Conservation (phyloP, 805 yeast genomes). For the Yamadazyma akitaensis region DNA sequence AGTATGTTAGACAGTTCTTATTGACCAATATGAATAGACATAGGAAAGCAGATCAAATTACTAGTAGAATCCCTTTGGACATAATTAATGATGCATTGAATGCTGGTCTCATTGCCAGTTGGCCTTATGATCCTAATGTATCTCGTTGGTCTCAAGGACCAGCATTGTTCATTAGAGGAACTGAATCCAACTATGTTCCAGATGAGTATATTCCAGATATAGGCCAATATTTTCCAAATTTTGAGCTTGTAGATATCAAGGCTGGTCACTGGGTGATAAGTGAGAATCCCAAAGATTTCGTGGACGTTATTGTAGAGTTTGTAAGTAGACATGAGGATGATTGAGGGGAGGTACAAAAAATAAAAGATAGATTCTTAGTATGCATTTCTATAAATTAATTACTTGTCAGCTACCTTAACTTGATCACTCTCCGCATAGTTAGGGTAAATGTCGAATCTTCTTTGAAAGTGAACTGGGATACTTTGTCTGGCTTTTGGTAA, state of each 20-base stretch:
- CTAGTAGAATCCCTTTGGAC: slow-evolving; percentile 67
- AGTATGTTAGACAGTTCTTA: slow-evolving; percentile 70
- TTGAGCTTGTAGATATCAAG: slow-evolving; percentile 68
- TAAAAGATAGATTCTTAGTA: background rate
- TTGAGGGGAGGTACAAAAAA: background rate
- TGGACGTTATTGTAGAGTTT: slow-evolving; percentile 59
- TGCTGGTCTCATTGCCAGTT: slow-evolving; percentile 64
- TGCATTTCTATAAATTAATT: slow-evolving; percentile 1
- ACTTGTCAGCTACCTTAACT: slow-evolving; percentile 27
- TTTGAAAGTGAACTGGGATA: slow-evolving; percentile 43
- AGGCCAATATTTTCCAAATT: slow-evolving; percentile 74
- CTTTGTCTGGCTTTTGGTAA: slow-evolving; percentile 40
- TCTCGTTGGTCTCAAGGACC: slow-evolving; percentile 63
- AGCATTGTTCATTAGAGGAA: slow-evolving; percentile 74
- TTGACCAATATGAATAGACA: slow-evolving; percentile 61
- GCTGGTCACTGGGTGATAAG: slow-evolving; percentile 93
- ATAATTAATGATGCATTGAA: slow-evolving; percentile 63
- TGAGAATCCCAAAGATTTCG: slow-evolving; percentile 78
- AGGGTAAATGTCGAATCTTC: slow-evolving; percentile 41
- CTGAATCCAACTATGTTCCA: slow-evolving; percentile 70
- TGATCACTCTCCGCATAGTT: slow-evolving; percentile 31
- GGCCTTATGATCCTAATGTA: slow-evolving; percentile 63
- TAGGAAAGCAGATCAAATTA: slow-evolving; percentile 35
- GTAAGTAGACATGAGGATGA: slow-evolving; percentile 47
- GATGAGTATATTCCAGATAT: slow-evolving; percentile 76